Evolutionary conservation across 176 grass and related monocot species (phyloP).

Genomic region (Aegilops longissima): DNA sequence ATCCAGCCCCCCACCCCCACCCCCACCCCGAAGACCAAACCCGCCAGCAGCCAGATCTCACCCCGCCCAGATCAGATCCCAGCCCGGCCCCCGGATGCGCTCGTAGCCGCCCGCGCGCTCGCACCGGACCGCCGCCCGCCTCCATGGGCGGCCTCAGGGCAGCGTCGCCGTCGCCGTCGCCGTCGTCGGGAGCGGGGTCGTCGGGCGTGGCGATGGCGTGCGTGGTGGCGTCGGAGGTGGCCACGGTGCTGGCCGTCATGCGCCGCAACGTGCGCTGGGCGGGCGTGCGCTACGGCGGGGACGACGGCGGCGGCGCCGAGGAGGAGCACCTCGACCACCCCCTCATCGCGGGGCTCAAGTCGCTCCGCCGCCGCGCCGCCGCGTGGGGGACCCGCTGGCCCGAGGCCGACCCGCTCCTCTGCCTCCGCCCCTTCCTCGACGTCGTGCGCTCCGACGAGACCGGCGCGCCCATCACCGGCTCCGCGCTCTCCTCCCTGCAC

Average conservation of each 20-base stretch:
- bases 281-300: conserved; percentile 60
- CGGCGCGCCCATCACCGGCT: conserved; percentile 88
- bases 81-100: conserved; percentile 28
- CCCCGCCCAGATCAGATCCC: conserved; percentile 50
- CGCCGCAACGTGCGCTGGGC: conserved; percentile 97
- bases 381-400: conserved; percentile 34
- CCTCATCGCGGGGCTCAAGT: conserved; percentile 70
- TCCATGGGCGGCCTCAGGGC: conserved; percentile 58
- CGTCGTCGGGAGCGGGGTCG: neutral
- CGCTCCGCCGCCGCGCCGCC: conserved; percentile 66
- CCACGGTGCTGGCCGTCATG: conserved; percentile 93
- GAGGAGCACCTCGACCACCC: conserved; percentile 81
- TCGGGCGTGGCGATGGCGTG: conserved; percentile 63
- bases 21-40: neutral
- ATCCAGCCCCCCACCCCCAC: conserved; percentile 23
- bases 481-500: conserved; percentile 79
- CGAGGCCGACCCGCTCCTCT: conserved; percentile 58
- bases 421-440: conserved; percentile 84
- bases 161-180: conserved; percentile 1
- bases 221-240: conserved; percentile 86
- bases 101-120: conserved; percentile 23
- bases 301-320: conserved; percentile 36
- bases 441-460: conserved; percentile 95
- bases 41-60: conserved; percentile 35
- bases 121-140: neutral